Base-by-base conservation (phyloP, 2,329 filamentous ascomycete species). In the Boeremia lycopersici region DNA sequence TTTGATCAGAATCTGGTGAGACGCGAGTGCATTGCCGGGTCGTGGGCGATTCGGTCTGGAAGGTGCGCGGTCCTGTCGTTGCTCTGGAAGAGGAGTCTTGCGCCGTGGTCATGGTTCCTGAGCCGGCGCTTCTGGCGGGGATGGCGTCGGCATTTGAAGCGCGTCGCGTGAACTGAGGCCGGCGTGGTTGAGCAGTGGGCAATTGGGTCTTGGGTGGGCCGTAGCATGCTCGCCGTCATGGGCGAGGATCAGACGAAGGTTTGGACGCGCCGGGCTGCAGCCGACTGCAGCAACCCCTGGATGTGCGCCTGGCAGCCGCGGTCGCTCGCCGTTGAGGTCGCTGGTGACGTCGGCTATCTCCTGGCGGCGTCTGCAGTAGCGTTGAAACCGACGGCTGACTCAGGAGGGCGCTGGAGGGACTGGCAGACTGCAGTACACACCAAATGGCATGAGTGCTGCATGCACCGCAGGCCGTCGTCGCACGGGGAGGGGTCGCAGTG, bases 311-410 rank as follows among this genome's bases (percentile, higher is more conserved):
- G 33, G 40, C 50, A 44, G 57, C 57, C 55, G 48, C 60, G 59
- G 19, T 56, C 12, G 60, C 31, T 64, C 48, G 49, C 63, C 64
- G 52, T 64, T 64, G 49, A 71, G 61, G 56, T 63, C 54, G 53
- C 62, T 64, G 48, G 72, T 68, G 56, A 66, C 68, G 48, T 59
- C 54, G 31, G 61, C 57, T 30, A 67, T 63, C 30, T 63, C 26
- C 48, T 47, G 12, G 63, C 63, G 25, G 63, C 60, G 46, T 58
- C 49, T 42, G 60, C 55, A 48, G 66, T 42, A 68, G 60, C 29
- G 62, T 50, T 48, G 65, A 59, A 44, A 54, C 23, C 3, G 36
- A 46, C 53, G 38, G 46, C 38, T 43, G 41, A 35, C 33, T 43
- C 45, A 41, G 42, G 30, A 12, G 17, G 33, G 33, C 46, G 48